Percentiles rank a stretch among this genome's conserved stretches.
Conservation (phyloP, 257 asterid genomes). For the Parsonsia alboflavescens region DNA sequence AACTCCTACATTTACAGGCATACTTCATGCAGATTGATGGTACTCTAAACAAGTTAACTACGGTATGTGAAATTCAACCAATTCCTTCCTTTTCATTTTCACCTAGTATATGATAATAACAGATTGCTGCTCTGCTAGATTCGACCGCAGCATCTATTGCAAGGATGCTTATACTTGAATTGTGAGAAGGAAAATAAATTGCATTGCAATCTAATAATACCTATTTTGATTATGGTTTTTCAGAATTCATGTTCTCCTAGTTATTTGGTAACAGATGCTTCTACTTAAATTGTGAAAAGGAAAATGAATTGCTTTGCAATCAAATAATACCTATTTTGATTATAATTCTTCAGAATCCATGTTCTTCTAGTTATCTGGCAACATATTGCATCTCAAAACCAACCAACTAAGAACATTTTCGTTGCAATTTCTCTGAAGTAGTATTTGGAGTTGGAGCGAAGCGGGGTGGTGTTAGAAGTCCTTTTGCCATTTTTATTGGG, state of each 20-base stretch:
- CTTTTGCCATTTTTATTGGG: neutral
- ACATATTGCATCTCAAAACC: neutral
- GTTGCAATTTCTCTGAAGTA: neutral
- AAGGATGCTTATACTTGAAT: neutral
- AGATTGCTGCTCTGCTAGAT: neutral
- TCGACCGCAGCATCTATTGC: neutral
- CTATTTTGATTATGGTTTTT: neutral
- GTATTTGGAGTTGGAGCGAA: neutral
- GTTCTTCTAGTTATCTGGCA: neutral
- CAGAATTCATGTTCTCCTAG: neutral
- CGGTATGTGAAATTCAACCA: slow-evolving; percentile 44
- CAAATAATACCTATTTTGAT: neutral
- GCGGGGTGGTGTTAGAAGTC: too few species aligned
- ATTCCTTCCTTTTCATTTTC: neutral
- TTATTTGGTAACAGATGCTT: too few species aligned
- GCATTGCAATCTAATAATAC: neutral
- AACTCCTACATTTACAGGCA: slow-evolving; percentile 47
- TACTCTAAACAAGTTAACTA: slow-evolving; percentile 70
- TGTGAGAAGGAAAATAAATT: neutral
- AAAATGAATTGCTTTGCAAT: neutral
- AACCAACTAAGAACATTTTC: neutral
- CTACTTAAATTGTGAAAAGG: neutral
- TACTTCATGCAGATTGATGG: slow-evolving; percentile 95
- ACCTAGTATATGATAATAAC: neutral
- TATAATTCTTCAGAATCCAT: neutral